These are phyloP conservation scores for Colletotrichum sp. DNA, from an alignment of 2,329 filamentous ascomycete species.

Conservation along the genomic window DNA sequence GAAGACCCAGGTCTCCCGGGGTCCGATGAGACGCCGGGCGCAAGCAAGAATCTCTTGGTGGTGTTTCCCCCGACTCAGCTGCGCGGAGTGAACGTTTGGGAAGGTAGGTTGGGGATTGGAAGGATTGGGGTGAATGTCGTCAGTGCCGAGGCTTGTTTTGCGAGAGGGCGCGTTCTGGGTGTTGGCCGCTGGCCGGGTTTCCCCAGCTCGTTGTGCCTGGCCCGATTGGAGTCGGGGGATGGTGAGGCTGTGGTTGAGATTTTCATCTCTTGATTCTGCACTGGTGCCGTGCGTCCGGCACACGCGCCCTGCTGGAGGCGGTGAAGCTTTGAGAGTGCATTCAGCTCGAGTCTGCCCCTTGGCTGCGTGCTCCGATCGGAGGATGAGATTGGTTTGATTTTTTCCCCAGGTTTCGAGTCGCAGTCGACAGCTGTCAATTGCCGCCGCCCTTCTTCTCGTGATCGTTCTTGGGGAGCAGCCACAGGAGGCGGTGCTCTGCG, in stretches of 20 bases:
- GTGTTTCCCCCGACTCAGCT: slow-evolving; percentile 17
- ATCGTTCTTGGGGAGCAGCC: neutral
- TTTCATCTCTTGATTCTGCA: neutral
- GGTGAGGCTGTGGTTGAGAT: neutral
- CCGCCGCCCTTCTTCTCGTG: neutral
- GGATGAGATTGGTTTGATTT: neutral
- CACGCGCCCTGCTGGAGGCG: neutral
- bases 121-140: neutral
- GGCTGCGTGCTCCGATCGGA: neutral
- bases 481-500: neutral
- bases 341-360: neutral
- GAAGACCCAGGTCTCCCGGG: slow-evolving; percentile 9
- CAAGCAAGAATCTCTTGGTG: neutral
- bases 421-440: neutral
- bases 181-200: neutral
- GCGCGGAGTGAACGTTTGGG: neutral
- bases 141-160: neutral
- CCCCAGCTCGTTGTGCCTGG: neutral
- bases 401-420: neutral
- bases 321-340: neutral
- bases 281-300: neutral
- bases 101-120: neutral
- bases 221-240: neutral
- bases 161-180: neutral
- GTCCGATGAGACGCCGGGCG: slow-evolving; percentile 17